These are phyloP conservation scores for Lactifluus hygrophoroides DNA, from an alignment of 768 basidiomycete genomes.

Conservation along the genomic window DNA sequence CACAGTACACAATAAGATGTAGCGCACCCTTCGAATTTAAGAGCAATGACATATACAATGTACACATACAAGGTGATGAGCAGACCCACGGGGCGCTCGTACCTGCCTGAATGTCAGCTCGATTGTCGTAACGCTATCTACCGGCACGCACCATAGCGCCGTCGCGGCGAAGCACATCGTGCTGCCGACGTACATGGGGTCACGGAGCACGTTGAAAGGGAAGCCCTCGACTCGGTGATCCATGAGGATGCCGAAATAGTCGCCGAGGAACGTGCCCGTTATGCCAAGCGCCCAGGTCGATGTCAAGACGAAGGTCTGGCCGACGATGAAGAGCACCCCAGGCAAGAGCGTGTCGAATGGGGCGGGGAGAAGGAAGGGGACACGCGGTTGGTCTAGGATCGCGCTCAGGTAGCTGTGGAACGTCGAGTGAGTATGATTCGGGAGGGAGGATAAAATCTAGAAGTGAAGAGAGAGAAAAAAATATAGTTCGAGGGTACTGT, in stretches of 20 bases:
- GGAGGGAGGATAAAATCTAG: background rate
- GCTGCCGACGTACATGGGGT: constrained; percentile 97
- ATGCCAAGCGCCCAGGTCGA: constrained; percentile 88
- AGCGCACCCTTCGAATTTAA: constrained; percentile 82
- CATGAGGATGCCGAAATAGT: constrained; percentile 84
- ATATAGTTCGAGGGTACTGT: background rate
- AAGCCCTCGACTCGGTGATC: constrained; percentile 88
- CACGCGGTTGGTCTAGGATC: constrained; percentile 64
- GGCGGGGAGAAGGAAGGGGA: constrained; percentile 56
- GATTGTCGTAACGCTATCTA: background rate
- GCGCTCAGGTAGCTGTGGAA: constrained; percentile 61
- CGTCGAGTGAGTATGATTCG: background rate
- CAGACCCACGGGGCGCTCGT: constrained; percentile 78
- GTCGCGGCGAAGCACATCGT: constrained; percentile 83
- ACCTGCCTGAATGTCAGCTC: constrained; percentile 38
- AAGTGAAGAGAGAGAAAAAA: background rate
- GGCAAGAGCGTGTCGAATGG: constrained; percentile 56
- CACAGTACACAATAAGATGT: too few relatives aligned
- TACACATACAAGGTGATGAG: constrained; percentile 76
- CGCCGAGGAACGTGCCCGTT: constrained; percentile 86
- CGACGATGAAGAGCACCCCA: constrained; percentile 50
- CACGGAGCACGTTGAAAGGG: constrained; percentile 86
- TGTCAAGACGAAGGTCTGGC: constrained; percentile 79
- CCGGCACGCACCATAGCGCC: constrained; percentile 65
- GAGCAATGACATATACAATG: constrained; percentile 73